Conservation (phyloP, 192 early-diverging fungal species). For the Cetraspora pellucida region DNA sequence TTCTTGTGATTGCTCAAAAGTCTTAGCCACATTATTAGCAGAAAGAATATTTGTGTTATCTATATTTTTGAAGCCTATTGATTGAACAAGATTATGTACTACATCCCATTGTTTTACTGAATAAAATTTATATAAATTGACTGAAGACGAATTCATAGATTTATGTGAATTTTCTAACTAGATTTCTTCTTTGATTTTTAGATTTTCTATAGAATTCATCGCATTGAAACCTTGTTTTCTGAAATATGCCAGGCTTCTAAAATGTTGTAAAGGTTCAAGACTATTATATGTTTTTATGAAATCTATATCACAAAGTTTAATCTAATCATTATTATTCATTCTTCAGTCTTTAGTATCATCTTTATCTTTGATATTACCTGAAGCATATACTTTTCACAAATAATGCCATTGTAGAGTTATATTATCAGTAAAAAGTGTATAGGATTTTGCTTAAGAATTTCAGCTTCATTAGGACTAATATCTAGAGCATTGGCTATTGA, state of each 20-base stretch:
- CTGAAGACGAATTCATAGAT: conserved; percentile 16
- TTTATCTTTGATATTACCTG: conserved; percentile 21
- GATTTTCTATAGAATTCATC: conserved; percentile 22
- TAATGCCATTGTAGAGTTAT: conserved; percentile 23
- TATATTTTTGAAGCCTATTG: background rate
- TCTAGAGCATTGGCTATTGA: conserved; percentile 26
- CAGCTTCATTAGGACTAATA: conserved; percentile 24
- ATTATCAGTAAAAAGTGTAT: conserved; percentile 17
- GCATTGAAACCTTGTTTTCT: conserved; percentile 29
- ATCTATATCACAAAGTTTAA: conserved; percentile 25
- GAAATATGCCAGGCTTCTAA: conserved; percentile 31
- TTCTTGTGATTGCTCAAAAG: no score
- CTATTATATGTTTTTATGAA: conserved; percentile 32
- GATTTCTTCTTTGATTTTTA: conserved; percentile 31
- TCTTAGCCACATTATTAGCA: no score
- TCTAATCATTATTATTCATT: conserved; percentile 25
- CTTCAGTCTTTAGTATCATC: conserved; percentile 25
- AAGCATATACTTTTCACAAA: conserved; percentile 30
- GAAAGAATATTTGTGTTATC: no score
- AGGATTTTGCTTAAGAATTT: conserved; percentile 27
- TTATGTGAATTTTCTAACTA: conserved; percentile 24
- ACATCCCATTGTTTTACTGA: conserved; percentile 17
- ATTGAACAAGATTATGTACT: conserved; percentile 24
- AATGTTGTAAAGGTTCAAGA: conserved; percentile 29
- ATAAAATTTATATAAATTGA: conserved; percentile 26